phyloP scores from a whole-genome alignment of 257 asterid species.

The Thymus quinquecostatus region DNA sequence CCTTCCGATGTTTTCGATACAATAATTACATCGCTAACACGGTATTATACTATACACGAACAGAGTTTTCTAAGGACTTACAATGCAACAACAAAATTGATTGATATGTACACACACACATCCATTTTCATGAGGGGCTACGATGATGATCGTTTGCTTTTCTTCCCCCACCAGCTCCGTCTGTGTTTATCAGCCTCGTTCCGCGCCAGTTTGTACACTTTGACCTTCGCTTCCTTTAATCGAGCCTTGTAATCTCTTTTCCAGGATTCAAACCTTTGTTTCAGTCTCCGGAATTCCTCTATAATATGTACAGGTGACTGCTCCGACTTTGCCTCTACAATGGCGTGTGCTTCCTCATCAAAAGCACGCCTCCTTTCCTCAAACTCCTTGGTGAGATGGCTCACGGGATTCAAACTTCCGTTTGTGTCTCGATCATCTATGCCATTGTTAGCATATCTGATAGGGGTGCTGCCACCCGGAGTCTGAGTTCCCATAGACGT shows the following conservation, averaged over 20 bases:
- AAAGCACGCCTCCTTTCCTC: constrained; percentile 59
- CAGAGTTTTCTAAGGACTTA: constrained; percentile 12
- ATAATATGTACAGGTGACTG: constrained; percentile 42
- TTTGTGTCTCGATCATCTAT: constrained; percentile 48
- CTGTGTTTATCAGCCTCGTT: constrained; percentile 57
- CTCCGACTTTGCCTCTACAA: constrained; percentile 53
- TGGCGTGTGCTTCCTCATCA: constrained; percentile 38
- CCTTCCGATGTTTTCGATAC: background rate
- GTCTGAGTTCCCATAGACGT: constrained; percentile 62
- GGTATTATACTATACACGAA: constrained; percentile 36
- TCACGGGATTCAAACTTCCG: constrained; percentile 50
- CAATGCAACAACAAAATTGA: constrained; percentile 38
- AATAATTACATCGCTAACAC: constrained; percentile 28
- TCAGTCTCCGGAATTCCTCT: constrained; percentile 67
- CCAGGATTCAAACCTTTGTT: constrained; percentile 67
- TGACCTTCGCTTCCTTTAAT: constrained; percentile 63
- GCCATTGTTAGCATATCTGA: constrained; percentile 42
- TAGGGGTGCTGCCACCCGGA: constrained; percentile 68
- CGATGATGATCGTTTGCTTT: background rate
- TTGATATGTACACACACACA: constrained; percentile 32
- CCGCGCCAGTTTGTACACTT: constrained; percentile 50
- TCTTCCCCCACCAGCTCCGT: constrained; percentile 86
- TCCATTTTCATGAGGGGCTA: background rate
- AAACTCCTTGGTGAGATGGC: constrained; percentile 71
- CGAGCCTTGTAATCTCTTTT: constrained; percentile 74